Evolutionary conservation across 768 basidiomycete genomes (phyloP), one percentile per base, ranked within the genome.

Genomic region (Amanita pseudoporphyria): DNA sequence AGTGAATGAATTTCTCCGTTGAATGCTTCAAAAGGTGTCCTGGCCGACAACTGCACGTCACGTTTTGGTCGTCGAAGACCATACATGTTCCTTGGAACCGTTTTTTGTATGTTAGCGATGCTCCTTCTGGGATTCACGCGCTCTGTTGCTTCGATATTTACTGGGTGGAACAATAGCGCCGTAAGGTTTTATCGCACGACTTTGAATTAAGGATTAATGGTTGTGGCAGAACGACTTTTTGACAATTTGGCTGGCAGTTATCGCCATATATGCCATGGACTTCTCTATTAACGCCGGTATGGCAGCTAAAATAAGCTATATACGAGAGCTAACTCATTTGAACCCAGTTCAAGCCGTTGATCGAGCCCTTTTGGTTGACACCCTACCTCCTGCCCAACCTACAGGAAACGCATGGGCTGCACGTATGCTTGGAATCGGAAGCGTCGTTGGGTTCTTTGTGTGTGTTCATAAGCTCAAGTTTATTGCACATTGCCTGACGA

Each of bases 391-490:
- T 1, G 71, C 79, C 21, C 94, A 98, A 62, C 81, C 92, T 5
- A 70, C 76, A 7, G 93, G 87, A 1, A 96, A 94, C 60, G 94
- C 94, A 0, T 98, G 94, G 94, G 94, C 91, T 0, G 90, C 88
- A 0, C 71, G 86, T n/a, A 94, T 96, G 90, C 68, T 87, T 39
- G 89, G 88, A 1, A 58, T 93, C 22, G 94, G 94, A 9, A 82
- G 87, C 49, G 83, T 95, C 0, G 69, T 81, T 1, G 93, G 92
- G 0, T 95, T 93, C 64, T 95, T 87, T 59, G 72, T 89, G 92
- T 93, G 56, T 56, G 87, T 71, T 46, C 21, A 9, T 26, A 21
- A 47, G 12, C 37, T 21, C 19, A 13, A 3, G 45, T 33, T 37
- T 16, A 9, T 32, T 43, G 2, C 7, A 24, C 5, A 37, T 31